Base-by-base conservation (phyloP, 257 asterid species). In the Scutellaria minor region DNA sequence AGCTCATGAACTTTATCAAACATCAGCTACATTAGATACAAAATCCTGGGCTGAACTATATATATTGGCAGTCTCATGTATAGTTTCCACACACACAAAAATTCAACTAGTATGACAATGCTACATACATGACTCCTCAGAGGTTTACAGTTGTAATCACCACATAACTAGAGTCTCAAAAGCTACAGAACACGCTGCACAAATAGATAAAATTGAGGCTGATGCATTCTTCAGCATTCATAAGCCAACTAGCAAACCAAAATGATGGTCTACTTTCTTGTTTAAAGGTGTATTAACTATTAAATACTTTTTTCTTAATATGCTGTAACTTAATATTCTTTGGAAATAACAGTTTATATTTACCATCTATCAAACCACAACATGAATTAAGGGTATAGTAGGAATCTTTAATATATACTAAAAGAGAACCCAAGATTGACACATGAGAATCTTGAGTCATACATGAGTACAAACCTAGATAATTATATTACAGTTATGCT, bases 61-160 rank as follows among this genome's bases (percentile, higher is more conserved):
- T 48, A 58, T 64, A 54, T 71, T 65, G 55, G 9, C 62, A 67
- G 40, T 70, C 66, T 56, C 18, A 13, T 12, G 0, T 7, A 41
- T 41, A 55, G 44, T 22, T 56, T 42, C 42, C 53, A 51, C 52
- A 27, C 61, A 48, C n/a, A 18, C 6, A 20, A 13, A 39, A 57
- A 50, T 47, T 40, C 35, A 14, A 39, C 57, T 9, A 24, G 50
- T 42, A 39, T 48, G 64, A 4, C 75, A 75, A 31, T 6, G 37
- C 70, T 57, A 48, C 37, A 56, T 24, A 70, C 47, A 70, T 47
- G 6, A n/a, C 71, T 70, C 75, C 75, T 24, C 67, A 42, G 37
- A 5, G 41, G 56, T 20, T 24, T 64, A 27, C 7, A 59, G 44
- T 48, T 52, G 18, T 53, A 75, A 9, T 7, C 61, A 59, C 18